phyloP scores from a whole-genome alignment of 1,284 basidiomycete species.

The Cerrena zonata region DNA sequence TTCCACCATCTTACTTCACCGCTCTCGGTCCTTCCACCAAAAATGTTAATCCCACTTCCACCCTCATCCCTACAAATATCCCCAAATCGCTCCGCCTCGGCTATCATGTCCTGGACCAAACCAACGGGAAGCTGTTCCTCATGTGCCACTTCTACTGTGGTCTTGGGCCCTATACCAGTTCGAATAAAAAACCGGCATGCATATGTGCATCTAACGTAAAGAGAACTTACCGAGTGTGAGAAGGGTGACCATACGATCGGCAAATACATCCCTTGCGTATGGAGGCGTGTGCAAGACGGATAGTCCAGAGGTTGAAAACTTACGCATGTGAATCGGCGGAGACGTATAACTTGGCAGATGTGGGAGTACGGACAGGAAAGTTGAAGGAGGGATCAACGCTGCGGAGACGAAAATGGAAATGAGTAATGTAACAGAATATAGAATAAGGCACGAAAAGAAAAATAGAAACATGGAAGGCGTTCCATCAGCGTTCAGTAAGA shows the following conservation, averaged over 20 bases:
- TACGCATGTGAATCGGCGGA: slow-evolving; percentile 65
- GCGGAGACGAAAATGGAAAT: slow-evolving; percentile 2
- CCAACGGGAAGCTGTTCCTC: slow-evolving; percentile 67
- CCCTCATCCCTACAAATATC: slow-evolving; percentile 73
- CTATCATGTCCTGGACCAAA: slow-evolving; percentile 70
- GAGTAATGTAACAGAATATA: neutral
- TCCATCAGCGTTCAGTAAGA: neutral
- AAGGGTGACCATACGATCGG: slow-evolving; percentile 53
- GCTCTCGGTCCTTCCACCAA: slow-evolving; percentile 36
- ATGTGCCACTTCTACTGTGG: slow-evolving; percentile 60
- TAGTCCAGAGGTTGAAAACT: slow-evolving; percentile 65
- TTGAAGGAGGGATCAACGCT: slow-evolving; percentile 86
- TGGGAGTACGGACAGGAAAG: slow-evolving; percentile 70
- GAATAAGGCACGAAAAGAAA: neutral
- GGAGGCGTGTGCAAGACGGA: slow-evolving; percentile 80
- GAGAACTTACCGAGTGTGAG: slow-evolving; percentile 38
- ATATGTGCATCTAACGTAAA: neutral
- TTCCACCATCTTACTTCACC: slow-evolving; percentile 57
- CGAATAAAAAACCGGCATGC: neutral
- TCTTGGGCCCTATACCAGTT: slow-evolving; percentile 32
- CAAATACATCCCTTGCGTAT: slow-evolving; percentile 63
- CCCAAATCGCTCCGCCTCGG: slow-evolving; percentile 60
- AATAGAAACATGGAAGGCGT: neutral
- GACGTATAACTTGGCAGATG: slow-evolving; percentile 63
- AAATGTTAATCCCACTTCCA: slow-evolving; percentile 34